phyloP scores from a whole-genome alignment of 768 basidiomycete genomes.

The Collybia sordida region DNA sequence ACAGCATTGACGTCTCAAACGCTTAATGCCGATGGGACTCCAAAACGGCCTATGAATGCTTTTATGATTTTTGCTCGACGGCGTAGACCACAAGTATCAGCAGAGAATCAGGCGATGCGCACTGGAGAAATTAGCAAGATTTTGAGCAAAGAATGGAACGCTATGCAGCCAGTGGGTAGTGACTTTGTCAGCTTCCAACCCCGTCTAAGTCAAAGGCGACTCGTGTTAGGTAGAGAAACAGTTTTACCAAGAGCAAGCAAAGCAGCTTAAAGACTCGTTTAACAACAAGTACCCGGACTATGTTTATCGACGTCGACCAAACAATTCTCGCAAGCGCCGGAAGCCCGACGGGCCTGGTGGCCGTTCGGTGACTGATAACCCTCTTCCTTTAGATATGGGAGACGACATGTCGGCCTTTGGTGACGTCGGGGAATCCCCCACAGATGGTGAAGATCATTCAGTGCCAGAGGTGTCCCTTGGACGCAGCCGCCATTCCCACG shows the following conservation, averaged over 20 bases:
- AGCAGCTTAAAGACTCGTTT: slow-evolving; percentile 82
- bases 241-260: slow-evolving; percentile 86
- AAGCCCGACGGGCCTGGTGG: slow-evolving; percentile 32
- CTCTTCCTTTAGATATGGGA: slow-evolving; percentile 23
- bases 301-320: slow-evolving; percentile 84
- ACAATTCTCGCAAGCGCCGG: slow-evolving; percentile 73
- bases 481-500: slow-evolving; percentile 26
- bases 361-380: slow-evolving; percentile 25
- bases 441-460: slow-evolving; percentile 31
- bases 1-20: slow-evolving; percentile 69
- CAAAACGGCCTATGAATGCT: slow-evolving; percentile 90
- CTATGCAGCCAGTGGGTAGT: slow-evolving; percentile 66
- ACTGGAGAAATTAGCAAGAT: slow-evolving; percentile 91
- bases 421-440: slow-evolving; percentile 36
- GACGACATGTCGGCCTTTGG: slow-evolving; percentile 30
- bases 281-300: slow-evolving; percentile 88
- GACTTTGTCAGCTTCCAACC: not conserved
- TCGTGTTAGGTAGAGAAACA: slow-evolving; percentile 68
- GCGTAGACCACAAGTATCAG: slow-evolving; percentile 78
- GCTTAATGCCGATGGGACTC: slow-evolving; percentile 83
- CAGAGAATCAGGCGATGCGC: slow-evolving; percentile 87
- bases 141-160: slow-evolving; percentile 82
- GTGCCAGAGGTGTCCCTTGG: slow-evolving; percentile 18
- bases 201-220: slow-evolving; percentile 6
- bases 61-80: slow-evolving; percentile 92